Conservation (phyloP, 2,329 filamentous ascomycete species). For the Zopfia rhizophila region DNA sequence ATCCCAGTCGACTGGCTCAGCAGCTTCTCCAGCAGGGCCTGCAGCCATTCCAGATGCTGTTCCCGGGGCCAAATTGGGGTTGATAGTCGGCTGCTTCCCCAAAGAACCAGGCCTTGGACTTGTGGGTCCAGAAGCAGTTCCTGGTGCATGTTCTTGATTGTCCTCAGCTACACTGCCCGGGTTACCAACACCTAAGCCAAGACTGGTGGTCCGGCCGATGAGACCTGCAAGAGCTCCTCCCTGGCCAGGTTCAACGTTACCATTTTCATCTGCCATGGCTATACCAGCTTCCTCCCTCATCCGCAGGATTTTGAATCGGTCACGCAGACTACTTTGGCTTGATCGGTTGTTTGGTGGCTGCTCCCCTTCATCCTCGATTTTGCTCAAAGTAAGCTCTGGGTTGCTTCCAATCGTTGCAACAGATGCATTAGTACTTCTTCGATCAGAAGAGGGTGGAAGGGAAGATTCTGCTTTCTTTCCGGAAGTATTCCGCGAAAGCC, state of each 20-base stretch:
- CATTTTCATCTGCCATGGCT: slow-evolving; percentile 54
- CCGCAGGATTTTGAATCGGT: slow-evolving; percentile 58
- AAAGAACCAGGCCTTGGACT: slow-evolving; percentile 41
- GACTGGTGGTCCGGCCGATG: slow-evolving; percentile 53
- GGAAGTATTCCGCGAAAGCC: slow-evolving; percentile 75
- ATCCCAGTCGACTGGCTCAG: slow-evolving; percentile 92
- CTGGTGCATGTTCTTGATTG: slow-evolving; percentile 50
- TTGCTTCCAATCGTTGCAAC: slow-evolving; percentile 82
- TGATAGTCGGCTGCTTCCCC: slow-evolving; percentile 70
- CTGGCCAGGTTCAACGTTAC: slow-evolving; percentile 53
- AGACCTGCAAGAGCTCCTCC: slow-evolving; percentile 56
- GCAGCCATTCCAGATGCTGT: slow-evolving; percentile 84
- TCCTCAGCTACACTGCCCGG: slow-evolving; percentile 61
- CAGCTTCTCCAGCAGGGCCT: slow-evolving; percentile 76
- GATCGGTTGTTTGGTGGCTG: slow-evolving; percentile 39
- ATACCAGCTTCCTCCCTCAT: slow-evolving; percentile 58
- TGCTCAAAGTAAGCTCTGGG: slow-evolving; percentile 80
- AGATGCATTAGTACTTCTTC: slow-evolving; percentile 83
- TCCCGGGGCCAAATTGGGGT: slow-evolving; percentile 79
- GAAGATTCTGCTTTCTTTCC: slow-evolving; percentile 68
- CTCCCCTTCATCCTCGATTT: slow-evolving; percentile 71
- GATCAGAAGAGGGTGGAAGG: slow-evolving; percentile 61
- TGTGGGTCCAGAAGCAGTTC: slow-evolving; percentile 29
- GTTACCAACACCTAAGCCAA: slow-evolving; percentile 59
- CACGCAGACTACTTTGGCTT: slow-evolving; percentile 55